Evolutionary conservation across 2,329 filamentous ascomycete species (phyloP), one percentile per base, ranked within the genome.

Genomic region (Westerdykella sp.): DNA sequence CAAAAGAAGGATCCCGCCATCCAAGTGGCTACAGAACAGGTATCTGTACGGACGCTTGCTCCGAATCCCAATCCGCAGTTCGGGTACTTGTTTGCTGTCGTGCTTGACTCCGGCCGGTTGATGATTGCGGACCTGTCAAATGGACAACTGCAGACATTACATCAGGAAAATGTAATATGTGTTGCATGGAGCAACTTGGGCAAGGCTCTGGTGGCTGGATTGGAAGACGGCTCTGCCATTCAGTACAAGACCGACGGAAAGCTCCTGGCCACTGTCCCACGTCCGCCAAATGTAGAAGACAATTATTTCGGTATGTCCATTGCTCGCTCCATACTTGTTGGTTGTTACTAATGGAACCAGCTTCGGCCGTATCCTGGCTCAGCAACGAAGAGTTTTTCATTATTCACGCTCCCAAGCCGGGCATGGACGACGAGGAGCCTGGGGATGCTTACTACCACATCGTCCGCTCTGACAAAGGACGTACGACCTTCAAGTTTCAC

Each of bases 161-260:
- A 95, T 50, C 87, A 83, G 57, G 73, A 78, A 22, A 83, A 85
- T 38, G 90, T 95, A 22, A 89, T 83, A 61, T 93, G 85, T 57
- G 78, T 87, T 5, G 84, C 86, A 43, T 98, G 94, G 93, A 98
- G 93, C 65, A 84, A 81, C 47, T 87, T 84, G 62, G 93, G 93
- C 37, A 98, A 95, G 65, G 91, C 97, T 63, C 73, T 98, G 35
- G 83, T 95, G 36, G 90, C 87, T 53, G 93, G 94, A 13, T 73
- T 93, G 54, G 81, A 76, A 6, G 81, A 96, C 67, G 93, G 93
- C 45, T 83, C 81, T 11, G 82, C 85, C 41, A 78, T 79, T 43
- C 90, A 96, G 65, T 84, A 97, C 78, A 88, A 86, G 6, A 87
- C 85, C 0, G 80, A 87, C 55, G 91, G 91, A 37, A 77, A 77